Evolutionary conservation across 2,329 filamentous ascomycete species (phyloP).

Genomic region (Trichocomaceae sp.): DNA sequence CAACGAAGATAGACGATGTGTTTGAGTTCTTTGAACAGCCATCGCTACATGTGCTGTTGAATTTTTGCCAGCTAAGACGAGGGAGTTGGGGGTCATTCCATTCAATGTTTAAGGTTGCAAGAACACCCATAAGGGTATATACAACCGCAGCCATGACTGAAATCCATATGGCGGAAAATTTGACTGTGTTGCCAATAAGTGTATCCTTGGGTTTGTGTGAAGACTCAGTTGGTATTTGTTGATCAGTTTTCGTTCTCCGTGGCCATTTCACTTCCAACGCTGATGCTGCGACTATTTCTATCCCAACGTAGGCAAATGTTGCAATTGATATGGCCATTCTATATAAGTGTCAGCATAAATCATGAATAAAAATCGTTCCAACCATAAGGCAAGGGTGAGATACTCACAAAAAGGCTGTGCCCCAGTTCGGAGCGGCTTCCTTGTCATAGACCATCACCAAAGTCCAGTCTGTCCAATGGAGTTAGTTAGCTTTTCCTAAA

Average conservation of each 20-base stretch:
- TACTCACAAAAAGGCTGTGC: conserved; percentile 23
- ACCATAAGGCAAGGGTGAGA: not conserved
- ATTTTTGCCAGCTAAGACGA: conserved; percentile 15
- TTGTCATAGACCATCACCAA: conserved; percentile 18
- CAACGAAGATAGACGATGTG: conserved; percentile 20
- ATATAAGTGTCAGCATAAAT: not conserved
- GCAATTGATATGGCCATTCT: conserved; percentile 27
- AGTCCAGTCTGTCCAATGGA: conserved; percentile 13
- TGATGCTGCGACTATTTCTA: conserved; percentile 30
- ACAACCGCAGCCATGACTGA: conserved; percentile 21
- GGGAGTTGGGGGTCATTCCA: conserved; percentile 21
- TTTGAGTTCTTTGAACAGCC: not conserved
- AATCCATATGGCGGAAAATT: conserved; percentile 26
- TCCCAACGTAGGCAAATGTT: conserved; percentile 27
- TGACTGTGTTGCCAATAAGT: conserved; percentile 16
- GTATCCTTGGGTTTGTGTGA: conserved; percentile 3
- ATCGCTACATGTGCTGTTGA: not conserved
- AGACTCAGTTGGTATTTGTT: conserved; percentile 11
- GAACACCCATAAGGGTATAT: conserved; percentile 23
- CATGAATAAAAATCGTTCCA: not conserved
- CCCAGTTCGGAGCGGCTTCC: conserved; percentile 19
- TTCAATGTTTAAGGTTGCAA: conserved; percentile 22
- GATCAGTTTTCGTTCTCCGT: conserved; percentile 1
- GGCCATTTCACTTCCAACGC: conserved; percentile 27
- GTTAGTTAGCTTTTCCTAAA: not conserved